A percentile compares a stretch with the other conserved stretches of the same genome.
Evolutionary conservation across 306 rosid genomes (phyloP).

Genomic region (Betula pendula): DNA sequence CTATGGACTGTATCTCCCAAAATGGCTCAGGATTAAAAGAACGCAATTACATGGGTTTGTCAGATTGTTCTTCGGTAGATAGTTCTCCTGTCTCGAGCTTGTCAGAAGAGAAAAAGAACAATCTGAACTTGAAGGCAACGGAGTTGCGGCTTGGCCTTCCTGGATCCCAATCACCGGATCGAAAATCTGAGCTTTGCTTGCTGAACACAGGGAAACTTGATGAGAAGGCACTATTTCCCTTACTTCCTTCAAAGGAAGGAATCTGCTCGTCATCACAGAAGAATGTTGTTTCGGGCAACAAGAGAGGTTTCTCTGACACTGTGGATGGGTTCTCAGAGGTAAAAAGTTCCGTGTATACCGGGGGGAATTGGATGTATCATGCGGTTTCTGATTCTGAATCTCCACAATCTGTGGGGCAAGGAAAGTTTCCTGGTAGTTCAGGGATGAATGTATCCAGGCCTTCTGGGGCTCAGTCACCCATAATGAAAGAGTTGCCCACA

Average conservation of each 20-base stretch:
- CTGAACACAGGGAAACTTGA: conserved; percentile 51
- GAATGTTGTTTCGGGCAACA: conserved; percentile 71
- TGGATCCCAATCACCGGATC: conserved; percentile 82
- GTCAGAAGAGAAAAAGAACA: conserved; percentile 61
- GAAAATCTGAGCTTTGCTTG: conserved; percentile 50
- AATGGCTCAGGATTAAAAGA: conserved; percentile 69
- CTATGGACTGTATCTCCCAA: conserved; percentile 59
- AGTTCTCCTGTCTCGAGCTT: conserved; percentile 65
- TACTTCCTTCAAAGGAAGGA: conserved; percentile 84
- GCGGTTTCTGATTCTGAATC: conserved; percentile 38
- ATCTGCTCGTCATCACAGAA: conserved; percentile 51
- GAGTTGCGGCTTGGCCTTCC: conserved; percentile 95
- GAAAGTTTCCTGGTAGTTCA: conserved; percentile 60
- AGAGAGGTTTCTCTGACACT: conserved; percentile 87
- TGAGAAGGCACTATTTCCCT: conserved; percentile 80
- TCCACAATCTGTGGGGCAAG: conserved; percentile 49
- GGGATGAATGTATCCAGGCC: conserved; percentile 60
- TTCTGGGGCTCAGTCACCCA: conserved; percentile 54
- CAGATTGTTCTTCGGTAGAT: conserved; percentile 94
- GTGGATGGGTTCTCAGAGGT: conserved; percentile 73
- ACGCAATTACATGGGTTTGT: conserved; percentile 77
- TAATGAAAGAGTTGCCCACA: conserved; percentile 51
- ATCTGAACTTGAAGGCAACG: conserved; percentile 79
- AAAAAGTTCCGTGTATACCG: conserved; percentile 33
- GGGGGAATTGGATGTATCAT: conserved; percentile 41